phyloP scores from a whole-genome alignment of 192 early-diverging fungal species.

The Linnemannia exigua region DNA sequence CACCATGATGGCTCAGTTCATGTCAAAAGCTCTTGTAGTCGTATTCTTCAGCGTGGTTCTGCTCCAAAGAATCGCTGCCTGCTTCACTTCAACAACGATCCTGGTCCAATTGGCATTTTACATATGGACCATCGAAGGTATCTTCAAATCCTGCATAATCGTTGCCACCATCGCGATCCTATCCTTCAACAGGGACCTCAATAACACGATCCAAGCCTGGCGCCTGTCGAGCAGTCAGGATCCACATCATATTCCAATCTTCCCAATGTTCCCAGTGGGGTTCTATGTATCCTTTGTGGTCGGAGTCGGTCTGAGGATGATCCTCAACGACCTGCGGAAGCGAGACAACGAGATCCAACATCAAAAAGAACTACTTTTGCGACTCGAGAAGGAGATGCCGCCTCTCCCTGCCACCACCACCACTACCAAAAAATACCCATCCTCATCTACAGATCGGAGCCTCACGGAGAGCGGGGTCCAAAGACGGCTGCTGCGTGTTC shows the following conservation, averaged over 20 bases:
- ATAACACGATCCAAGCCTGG: background rate
- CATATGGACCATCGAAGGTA: background rate
- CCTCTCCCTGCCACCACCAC: background rate
- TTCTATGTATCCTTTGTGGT: background rate
- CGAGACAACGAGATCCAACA: background rate
- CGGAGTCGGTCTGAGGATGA: background rate
- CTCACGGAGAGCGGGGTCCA: background rate
- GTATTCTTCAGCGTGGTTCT: background rate
- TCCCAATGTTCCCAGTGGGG: background rate
- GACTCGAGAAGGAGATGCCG: background rate
- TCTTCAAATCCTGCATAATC: background rate
- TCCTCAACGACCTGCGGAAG: background rate
- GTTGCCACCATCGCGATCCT: background rate
- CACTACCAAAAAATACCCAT: background rate
- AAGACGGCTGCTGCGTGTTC: background rate
- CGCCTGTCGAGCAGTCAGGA: no score
- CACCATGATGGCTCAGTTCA: background rate
- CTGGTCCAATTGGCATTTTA: background rate
- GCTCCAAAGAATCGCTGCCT: background rate
- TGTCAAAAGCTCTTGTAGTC: background rate
- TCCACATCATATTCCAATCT: background rate
- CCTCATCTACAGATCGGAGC: background rate
- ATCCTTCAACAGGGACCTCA: background rate
- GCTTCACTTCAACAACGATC: background rate
- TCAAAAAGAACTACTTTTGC: background rate